phyloP scores from a whole-genome alignment of 164 flowering plant genomes.

The Echeveria elegans region DNA sequence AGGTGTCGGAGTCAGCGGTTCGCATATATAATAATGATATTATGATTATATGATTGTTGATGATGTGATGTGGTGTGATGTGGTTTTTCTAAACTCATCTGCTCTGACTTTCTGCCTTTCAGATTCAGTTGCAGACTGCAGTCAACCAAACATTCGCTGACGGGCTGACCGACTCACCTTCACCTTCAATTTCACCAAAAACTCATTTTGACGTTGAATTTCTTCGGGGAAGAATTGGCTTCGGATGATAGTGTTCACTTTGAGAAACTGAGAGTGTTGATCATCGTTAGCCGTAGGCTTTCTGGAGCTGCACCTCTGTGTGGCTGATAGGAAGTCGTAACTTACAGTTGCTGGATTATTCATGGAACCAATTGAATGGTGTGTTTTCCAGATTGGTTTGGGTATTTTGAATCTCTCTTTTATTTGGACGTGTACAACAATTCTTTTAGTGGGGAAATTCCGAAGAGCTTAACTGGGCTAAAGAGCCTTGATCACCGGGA shows the following conservation, averaged over 20 bases:
- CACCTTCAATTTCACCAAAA: too few species aligned
- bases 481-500: constrained; percentile 11
- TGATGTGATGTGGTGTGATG: too few species aligned
- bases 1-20: too few species aligned
- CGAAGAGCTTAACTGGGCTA: constrained; percentile 16
- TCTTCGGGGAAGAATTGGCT: constrained; percentile 3
- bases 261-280: constrained; percentile 2
- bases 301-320: not conserved
- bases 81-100: too few species aligned
- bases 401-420: constrained; percentile 15
- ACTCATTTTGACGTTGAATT: constrained; percentile 17
- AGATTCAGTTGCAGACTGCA: too few species aligned
- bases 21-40: too few species aligned
- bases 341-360: constrained; percentile 7
- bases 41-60: too few species aligned
- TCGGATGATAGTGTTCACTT: constrained; percentile 1
- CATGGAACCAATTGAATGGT: constrained; percentile 11
- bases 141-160: too few species aligned
- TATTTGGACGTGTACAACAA: constrained; percentile 25
- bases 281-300: not conserved
- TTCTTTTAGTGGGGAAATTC: constrained; percentile 18
- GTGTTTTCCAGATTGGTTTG: constrained; percentile 19
- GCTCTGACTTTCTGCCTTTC: too few species aligned
- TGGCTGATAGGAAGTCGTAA: not conserved
- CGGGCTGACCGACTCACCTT: too few species aligned